These are phyloP conservation scores for Chlorella sp. DNA, from an alignment of 139 green algal species.

Conservation along the genomic window DNA sequence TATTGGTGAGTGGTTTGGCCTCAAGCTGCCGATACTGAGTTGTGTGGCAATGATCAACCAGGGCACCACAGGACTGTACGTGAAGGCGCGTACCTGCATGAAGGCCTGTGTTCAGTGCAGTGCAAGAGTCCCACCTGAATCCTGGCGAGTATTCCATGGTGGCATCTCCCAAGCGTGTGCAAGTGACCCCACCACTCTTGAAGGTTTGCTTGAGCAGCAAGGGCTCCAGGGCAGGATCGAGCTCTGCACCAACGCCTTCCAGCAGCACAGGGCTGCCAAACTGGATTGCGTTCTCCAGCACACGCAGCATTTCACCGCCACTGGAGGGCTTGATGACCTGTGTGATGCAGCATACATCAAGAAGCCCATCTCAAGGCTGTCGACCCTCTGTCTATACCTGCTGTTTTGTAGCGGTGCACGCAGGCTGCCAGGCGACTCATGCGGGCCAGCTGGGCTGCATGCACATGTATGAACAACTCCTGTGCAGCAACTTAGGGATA, in stretches of 20 bases:
- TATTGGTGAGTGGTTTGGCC: background rate
- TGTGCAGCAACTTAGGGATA: background rate
- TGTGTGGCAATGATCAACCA: background rate
- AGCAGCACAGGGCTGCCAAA: slow-evolving; percentile 70
- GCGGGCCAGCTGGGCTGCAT: background rate
- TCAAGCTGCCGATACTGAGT: background rate
- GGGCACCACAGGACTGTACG: background rate
- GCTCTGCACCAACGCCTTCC: slow-evolving; percentile 49
- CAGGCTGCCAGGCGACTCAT: background rate
- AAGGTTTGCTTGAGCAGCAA: slow-evolving; percentile 70
- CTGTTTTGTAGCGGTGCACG: background rate
- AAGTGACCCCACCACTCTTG: slow-evolving; percentile 55
- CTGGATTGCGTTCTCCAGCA: slow-evolving; percentile 71
- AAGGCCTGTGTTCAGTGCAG: background rate
- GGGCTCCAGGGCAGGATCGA: slow-evolving; percentile 70
- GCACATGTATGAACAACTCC: slow-evolving; percentile 6
- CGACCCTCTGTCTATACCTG: background rate
- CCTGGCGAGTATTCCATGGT: slow-evolving; percentile 59
- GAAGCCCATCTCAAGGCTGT: background rate
- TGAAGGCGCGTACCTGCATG: background rate
- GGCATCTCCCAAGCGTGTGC: slow-evolving; percentile 58
- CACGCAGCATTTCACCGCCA: slow-evolving; percentile 58
- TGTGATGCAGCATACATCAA: background rate
- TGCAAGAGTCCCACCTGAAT: slow-evolving; percentile 37
- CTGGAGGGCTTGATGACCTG: slow-evolving; percentile 63